phyloP scores from a whole-genome alignment of 805 yeast species.

The Lipomyces mesembrius region DNA sequence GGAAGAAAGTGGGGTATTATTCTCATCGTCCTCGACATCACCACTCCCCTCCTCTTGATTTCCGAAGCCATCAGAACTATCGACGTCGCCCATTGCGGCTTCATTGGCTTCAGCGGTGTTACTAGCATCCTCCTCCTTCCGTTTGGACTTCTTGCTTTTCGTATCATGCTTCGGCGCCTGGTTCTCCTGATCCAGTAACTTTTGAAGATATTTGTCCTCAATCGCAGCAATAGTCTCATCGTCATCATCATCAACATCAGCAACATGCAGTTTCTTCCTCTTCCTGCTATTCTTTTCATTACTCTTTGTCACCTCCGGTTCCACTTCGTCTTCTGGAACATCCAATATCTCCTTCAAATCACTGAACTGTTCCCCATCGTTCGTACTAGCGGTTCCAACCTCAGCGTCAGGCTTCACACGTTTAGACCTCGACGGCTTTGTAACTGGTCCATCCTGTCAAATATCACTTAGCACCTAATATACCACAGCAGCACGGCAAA shows the following conservation, averaged over 20 bases:
- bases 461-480: neutral
- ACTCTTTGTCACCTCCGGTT: slow-evolving; percentile 15
- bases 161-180: slow-evolving; percentile 8
- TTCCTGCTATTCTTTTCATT: slow-evolving; percentile 29
- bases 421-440: slow-evolving; percentile 21
- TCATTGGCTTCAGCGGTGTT: slow-evolving; percentile 44
- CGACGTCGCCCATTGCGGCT: slow-evolving; percentile 23
- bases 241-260: slow-evolving; percentile 26
- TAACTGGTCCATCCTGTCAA: slow-evolving; percentile 17
- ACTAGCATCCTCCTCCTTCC: slow-evolving; percentile 20
- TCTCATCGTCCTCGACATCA: slow-evolving; percentile 39
- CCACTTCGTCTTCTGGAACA: slow-evolving; percentile 19
- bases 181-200: slow-evolving; percentile 26
- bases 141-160: slow-evolving; percentile 8
- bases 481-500: neutral
- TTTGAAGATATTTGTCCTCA: slow-evolving; percentile 28
- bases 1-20: slow-evolving; percentile 3
- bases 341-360: slow-evolving; percentile 1
- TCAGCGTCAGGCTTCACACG: slow-evolving; percentile 15
- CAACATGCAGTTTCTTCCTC: slow-evolving; percentile 27
- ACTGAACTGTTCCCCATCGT: neutral
- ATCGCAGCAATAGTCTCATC: slow-evolving; percentile 16
- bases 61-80: slow-evolving; percentile 38
- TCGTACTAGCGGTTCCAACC: neutral
- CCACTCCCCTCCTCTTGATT: slow-evolving; percentile 40